Evolutionary conservation across 2,329 filamentous ascomycete genomes (phyloP), one percentile per base, ranked within the genome.

Genomic region (Talaromyces sp.): DNA sequence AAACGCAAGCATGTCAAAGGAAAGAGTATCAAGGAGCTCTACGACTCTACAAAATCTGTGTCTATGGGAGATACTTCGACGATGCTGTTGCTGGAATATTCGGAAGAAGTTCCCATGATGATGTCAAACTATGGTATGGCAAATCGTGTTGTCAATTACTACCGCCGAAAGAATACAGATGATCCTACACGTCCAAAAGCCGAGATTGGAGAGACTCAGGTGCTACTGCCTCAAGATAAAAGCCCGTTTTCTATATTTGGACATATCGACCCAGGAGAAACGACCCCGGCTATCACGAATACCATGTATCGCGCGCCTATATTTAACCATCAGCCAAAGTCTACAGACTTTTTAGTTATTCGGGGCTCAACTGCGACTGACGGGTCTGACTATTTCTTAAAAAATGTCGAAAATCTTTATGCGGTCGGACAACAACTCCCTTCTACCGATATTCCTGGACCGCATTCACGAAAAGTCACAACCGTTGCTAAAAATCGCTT

Each of bases 91-190:
- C 89, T 98, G 39, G 95, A 99, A 77, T 99, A 99, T 76, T 96
- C 92, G 9, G 95, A 99, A 77, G 93, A 97, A 72, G 90, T 92
- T 68, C 95, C 95, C 0, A 90, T 90, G 10, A 92, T 96, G 66
- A 82, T 99, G 67, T 97, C 94, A 50, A 97, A 96, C 74, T 97
- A 97, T 72, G 95, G 94, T 69, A 99, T 99, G 95, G 93, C 93
- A 61, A 96, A 90, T 76, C 90, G 93, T 62, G 86, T 99, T 65
- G 92, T 98, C 82, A 98, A 99, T 77, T 99, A 98, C 78, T 97
- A 97, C 75, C 90, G 92, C 45, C 88, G 93, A 66, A 92, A 92
- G 72, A 90, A 92, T 74, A 86, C 79, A 39, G 91, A 96, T 54
- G 91, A 95, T 67, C 86, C 88, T 58, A 84, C 87, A 61, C 85